phyloP scores from a whole-genome alignment of 441 rosid species.

The Arabidopsis hybrid region DNA sequence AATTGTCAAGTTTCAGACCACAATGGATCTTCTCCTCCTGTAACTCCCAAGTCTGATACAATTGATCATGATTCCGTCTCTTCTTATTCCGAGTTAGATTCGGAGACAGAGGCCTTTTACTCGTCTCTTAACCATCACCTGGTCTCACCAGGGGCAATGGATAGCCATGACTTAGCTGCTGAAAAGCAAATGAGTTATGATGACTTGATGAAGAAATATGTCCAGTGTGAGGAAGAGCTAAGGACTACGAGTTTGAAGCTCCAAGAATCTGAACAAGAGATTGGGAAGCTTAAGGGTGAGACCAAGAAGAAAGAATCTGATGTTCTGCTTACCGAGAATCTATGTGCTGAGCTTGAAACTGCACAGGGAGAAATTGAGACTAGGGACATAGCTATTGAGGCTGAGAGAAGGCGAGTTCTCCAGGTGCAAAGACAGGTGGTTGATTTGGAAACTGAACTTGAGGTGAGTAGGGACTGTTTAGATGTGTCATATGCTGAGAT shows the following conservation, averaged over 20 bases:
- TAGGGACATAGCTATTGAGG: constrained; percentile 53
- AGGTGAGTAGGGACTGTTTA: constrained; percentile 43
- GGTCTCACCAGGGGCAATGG: constrained; percentile 46
- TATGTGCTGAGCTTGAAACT: constrained; percentile 60
- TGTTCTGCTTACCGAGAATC: constrained; percentile 36
- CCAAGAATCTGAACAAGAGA: constrained; percentile 65
- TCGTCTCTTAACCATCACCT: constrained; percentile 55
- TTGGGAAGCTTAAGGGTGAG: constrained; percentile 53
- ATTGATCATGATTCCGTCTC: constrained; percentile 62
- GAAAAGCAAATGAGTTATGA: constrained; percentile 47
- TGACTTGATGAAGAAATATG: constrained; percentile 45
- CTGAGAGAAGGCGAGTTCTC: constrained; percentile 50
- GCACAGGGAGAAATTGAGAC: constrained; percentile 47
- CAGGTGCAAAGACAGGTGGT: constrained; percentile 53
- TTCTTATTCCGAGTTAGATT: constrained; percentile 66
- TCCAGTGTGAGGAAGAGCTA: constrained; percentile 56
- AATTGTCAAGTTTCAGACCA: constrained; percentile 43
- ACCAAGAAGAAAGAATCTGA: constrained; percentile 47
- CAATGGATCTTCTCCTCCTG: constrained; percentile 51
- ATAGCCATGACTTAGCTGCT: constrained; percentile 39
- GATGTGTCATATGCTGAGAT: constrained; percentile 47
- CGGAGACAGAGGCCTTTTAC: constrained; percentile 68
- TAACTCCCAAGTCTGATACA: constrained; percentile 53
- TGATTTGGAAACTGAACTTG: constrained; percentile 54
- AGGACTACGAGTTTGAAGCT: constrained; percentile 52